These are phyloP conservation scores for Pseudoturritis turrita DNA, from an alignment of 345 rosid species.

Conservation along the genomic window DNA sequence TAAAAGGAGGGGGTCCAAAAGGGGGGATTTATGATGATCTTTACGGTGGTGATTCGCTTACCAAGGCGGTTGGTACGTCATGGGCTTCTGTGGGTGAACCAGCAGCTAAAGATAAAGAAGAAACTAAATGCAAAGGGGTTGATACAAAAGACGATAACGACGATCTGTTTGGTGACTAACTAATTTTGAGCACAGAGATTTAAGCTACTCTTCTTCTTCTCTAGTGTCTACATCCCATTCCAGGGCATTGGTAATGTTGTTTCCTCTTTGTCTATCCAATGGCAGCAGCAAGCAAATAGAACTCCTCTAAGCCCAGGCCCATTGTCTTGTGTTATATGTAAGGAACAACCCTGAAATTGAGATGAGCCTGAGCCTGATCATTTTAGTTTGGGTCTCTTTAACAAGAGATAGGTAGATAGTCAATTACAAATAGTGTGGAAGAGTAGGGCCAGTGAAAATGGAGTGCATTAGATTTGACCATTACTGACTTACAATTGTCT, in stretches of 20 bases:
- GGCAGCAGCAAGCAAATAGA: constrained; percentile 5
- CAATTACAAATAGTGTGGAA: constrained; percentile 14
- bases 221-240: not conserved
- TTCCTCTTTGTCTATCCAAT: not conserved
- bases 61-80: constrained; percentile 72
- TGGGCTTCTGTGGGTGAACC: constrained; percentile 60
- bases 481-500: constrained; percentile 5
- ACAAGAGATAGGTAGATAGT: not conserved
- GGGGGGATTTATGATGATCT: constrained; percentile 66
- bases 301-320: constrained; percentile 24
- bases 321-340: constrained; percentile 12
- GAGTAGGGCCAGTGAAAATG: constrained; percentile 24
- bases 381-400: constrained; percentile 7
- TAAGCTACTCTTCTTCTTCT: not conserved
- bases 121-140: constrained; percentile 15
- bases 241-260: constrained; percentile 15
- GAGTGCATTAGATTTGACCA: constrained; percentile 24
- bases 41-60: constrained; percentile 70
- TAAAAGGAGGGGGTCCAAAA: constrained; percentile 54
- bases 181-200: constrained; percentile 19
- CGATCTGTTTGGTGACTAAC: constrained; percentile 85
- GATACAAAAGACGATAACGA: constrained; percentile 51
- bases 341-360: not conserved
- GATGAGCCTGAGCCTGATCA: not conserved
- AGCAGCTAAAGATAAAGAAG: constrained; percentile 26